phyloP scores from a whole-genome alignment of 768 basidiomycete genomes.

The Cubamyces sp. region DNA sequence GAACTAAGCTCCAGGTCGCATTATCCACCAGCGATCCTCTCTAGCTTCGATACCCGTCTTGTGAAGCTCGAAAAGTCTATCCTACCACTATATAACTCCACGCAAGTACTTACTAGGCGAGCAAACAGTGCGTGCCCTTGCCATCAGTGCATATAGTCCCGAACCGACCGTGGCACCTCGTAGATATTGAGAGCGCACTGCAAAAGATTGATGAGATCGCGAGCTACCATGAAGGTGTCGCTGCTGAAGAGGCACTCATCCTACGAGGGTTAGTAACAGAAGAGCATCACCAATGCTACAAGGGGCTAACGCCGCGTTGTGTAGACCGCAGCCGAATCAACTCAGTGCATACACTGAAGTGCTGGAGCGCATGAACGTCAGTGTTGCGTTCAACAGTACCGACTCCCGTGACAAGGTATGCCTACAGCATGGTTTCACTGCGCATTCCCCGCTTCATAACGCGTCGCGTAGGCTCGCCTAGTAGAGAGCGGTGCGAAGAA shows the following conservation, averaged over 20 bases:
- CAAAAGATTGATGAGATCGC: conserved; percentile 80
- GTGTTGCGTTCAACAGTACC: conserved; percentile 73
- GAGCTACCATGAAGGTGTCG: conserved; percentile 73
- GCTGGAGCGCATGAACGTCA: conserved; percentile 76
- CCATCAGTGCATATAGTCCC: neutral
- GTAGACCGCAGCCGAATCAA: conserved; percentile 72
- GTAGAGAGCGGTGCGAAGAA: conserved; percentile 86
- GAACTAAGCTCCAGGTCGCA: conserved; percentile 2
- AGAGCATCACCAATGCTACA: neutral
- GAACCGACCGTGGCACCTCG: neutral
- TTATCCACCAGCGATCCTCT: conserved; percentile 63
- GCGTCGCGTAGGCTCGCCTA: conserved; percentile 56
- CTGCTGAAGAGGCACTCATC: conserved; percentile 78
- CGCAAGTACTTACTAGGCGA: conserved; percentile 73
- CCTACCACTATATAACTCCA: conserved; percentile 77
- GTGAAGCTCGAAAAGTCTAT: conserved; percentile 87
- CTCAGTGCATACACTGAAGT: conserved; percentile 70
- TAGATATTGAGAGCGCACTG: conserved; percentile 83
- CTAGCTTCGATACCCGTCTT: conserved; percentile 81
- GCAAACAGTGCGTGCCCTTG: conserved; percentile 60
- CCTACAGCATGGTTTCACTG: neutral
- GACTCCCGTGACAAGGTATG: conserved; percentile 60
- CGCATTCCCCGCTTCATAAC: neutral
- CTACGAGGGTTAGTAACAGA: conserved; percentile 63
- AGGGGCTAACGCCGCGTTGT: neutral